Base-by-base conservation (phyloP, 163 green algal species). In the Coccomyxa subellipsoidea region DNA sequence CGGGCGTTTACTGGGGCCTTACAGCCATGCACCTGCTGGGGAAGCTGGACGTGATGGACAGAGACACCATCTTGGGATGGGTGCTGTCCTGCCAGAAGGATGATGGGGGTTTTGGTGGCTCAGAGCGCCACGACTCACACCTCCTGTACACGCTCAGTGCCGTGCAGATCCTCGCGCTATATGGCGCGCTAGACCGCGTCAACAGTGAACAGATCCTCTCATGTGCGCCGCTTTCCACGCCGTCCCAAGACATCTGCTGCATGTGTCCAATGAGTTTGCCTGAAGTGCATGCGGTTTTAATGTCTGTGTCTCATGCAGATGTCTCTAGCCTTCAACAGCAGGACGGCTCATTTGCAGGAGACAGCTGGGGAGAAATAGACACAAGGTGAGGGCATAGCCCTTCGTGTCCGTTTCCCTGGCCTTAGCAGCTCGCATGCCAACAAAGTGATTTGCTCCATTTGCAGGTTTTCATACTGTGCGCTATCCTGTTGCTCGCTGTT, bases 1-100 rank as follows among this genome's bases (percentile, higher is more conserved):
- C 91, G 76, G 97, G 97, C 54, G 93, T 98, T 59, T 99, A 99
- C 85, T 99, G 97, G 97, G 96, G 96, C 35, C 82, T 98, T n/a
- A 94, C 93, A 7, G 94, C 95, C 7, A 91, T 99, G 89, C 83
- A 90, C 35, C 85, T 98, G 18, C 72, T 97, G 66, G 90, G 87
- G 21, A 69, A 84, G 0, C 78, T 95, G 27, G 82, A 93, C 4
- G 81, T 92, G 1, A 91, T 98, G 85, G 92, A 98, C 79, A 38
- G 69, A 0, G 27, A 36, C 37, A 73, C 79, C 23, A 81, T 87
- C 59, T 1, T 83, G 6, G 34, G 80, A 6, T 87, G 83, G 83
- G 83, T 97, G 59, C 75, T 92, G 77, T 73, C 79, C 59, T 98
- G 95, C 81, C 90, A 95, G 66, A 84, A 94, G 21, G 47, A 85